phyloP scores from a whole-genome alignment of 2,329 filamentous ascomycete species.

The Diaporthe ampelina region DNA sequence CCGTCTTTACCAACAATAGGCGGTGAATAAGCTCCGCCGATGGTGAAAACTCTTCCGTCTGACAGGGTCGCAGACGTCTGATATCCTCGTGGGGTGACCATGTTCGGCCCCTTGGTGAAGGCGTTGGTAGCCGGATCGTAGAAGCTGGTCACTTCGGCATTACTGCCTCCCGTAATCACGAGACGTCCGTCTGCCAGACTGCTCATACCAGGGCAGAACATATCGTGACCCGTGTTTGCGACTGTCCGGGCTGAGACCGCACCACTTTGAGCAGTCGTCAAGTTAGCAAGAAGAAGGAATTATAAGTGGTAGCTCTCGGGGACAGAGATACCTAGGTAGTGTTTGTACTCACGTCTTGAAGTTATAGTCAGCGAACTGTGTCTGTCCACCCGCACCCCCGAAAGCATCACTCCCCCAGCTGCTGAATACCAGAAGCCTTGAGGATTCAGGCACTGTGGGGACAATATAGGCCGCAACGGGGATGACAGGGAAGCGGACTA shows the following conservation, averaged over 20 bases:
- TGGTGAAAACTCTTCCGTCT: constrained; percentile 65
- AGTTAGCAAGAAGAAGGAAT: neutral
- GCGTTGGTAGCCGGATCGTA: constrained; percentile 50
- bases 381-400: constrained; percentile 40
- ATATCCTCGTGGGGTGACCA: constrained; percentile 61
- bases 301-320: no score
- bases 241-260: constrained; percentile 44
- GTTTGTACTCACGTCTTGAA: constrained; percentile 27
- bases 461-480: constrained; percentile 49
- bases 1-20: constrained; percentile 62
- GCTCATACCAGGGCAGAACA: constrained; percentile 66
- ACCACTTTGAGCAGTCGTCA: constrained; percentile 1
- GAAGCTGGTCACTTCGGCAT: constrained; percentile 59
- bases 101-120: constrained; percentile 53
- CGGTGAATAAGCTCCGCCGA: constrained; percentile 66
- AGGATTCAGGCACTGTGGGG: constrained; percentile 45
- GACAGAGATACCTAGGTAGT: neutral
- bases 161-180: constrained; percentile 63
- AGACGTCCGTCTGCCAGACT: constrained; percentile 58
- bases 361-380: constrained; percentile 36
- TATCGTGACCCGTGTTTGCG: constrained; percentile 56
- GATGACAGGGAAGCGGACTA: constrained; percentile 47
- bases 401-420: constrained; percentile 47
- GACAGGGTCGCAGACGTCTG: constrained; percentile 61
- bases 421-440: constrained; percentile 46